Base-by-base conservation (phyloP, 805 yeast species). In the Teunomyces cretensis region DNA sequence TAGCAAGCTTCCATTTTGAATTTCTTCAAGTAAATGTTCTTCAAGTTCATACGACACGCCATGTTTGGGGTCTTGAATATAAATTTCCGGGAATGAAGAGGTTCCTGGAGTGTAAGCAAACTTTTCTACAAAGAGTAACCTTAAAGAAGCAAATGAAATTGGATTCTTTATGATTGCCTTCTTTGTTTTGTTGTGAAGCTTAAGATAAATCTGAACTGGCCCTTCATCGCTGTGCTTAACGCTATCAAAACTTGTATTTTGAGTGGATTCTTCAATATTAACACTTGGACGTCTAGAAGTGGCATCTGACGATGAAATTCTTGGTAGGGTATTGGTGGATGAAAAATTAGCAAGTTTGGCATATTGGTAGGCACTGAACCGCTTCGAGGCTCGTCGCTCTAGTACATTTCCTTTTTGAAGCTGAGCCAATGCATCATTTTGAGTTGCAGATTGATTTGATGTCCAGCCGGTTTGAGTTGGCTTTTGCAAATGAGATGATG, bases 361-460 rank as follows among this genome's bases (percentile, higher is more conserved):
- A 65, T 84, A 84, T 58, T 92, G 98, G 49, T 91, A 92, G 0
- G 97, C 97, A 4, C 97, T 89, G 60, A 86, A 92, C 44, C 99
- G 73, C 54, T 92, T 85, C 0, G 97, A 91, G 0, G 98, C 99
- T 49, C 97, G 78, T 53, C 99, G 78, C 69, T 86, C 95, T 27
- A 94, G 70, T 2, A 88, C 85, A 39, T 87, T 88, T 2, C 91
- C 88, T 38, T 84, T 82, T 57, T 92, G 96, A 8, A 92, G 71
- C 53, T 87, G 88, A 0, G 82, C 73, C 24, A 91, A 70, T 0
- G 96, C 89, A 54, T 85, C 89, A 30, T 56, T 58, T 13, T 37
- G 47, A 16, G 27, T 12, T n/a, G 15, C 38, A 2, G 38, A n/a
- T 7, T 14, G 17, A 17, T 24, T 24, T n/a, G 28, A 13, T 8